phyloP scores from a whole-genome alignment of 192 early-diverging fungal species.

The Coemansia sp. region DNA sequence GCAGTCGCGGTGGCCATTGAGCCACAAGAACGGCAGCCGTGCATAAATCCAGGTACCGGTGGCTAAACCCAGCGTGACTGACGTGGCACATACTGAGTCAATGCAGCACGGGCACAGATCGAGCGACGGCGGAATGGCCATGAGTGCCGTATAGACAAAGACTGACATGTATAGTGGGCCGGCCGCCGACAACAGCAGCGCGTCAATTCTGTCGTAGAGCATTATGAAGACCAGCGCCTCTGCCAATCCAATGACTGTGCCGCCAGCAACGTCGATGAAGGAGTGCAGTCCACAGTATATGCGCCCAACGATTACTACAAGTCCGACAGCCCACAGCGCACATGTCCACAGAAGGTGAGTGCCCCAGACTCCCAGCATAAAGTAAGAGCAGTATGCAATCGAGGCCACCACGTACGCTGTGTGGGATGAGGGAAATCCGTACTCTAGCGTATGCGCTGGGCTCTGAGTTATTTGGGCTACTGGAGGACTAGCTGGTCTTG shows the following conservation, averaged over 20 bases:
- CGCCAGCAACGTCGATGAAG: conserved; percentile 76
- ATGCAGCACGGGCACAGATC: conserved; percentile 58
- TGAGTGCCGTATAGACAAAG: conserved; percentile 30
- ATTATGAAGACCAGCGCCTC: conserved; percentile 58
- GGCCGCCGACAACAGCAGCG: conserved; percentile 36
- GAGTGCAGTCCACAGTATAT: conserved; percentile 92
- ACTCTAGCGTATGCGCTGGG: conserved; percentile 74
- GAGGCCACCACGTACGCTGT: conserved; percentile 83
- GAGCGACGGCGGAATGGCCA: conserved; percentile 43
- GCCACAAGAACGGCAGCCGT: conserved; percentile 46
- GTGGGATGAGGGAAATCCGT: conserved; percentile 93
- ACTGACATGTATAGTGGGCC: conserved; percentile 44
- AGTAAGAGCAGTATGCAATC: conserved; percentile 57
- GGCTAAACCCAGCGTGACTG: conserved; percentile 46
- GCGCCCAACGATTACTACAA: conserved; percentile 71
- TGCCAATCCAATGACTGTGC: conserved; percentile 64
- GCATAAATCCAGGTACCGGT: conserved; percentile 48
- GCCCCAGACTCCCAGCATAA: conserved; percentile 38
- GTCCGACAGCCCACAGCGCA: conserved; percentile 55
- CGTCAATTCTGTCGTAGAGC: conserved; percentile 34
- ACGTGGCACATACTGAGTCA: conserved; percentile 52
- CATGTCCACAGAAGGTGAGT: conserved; percentile 42
- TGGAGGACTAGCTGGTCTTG: conserved; percentile 82
- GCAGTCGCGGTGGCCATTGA: conserved; percentile 23
- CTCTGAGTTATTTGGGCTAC: conserved; percentile 74